Evolutionary conservation across 495 filamentous ascomycete species (phyloP).

Genomic region (Lepidopterella palustris): DNA sequence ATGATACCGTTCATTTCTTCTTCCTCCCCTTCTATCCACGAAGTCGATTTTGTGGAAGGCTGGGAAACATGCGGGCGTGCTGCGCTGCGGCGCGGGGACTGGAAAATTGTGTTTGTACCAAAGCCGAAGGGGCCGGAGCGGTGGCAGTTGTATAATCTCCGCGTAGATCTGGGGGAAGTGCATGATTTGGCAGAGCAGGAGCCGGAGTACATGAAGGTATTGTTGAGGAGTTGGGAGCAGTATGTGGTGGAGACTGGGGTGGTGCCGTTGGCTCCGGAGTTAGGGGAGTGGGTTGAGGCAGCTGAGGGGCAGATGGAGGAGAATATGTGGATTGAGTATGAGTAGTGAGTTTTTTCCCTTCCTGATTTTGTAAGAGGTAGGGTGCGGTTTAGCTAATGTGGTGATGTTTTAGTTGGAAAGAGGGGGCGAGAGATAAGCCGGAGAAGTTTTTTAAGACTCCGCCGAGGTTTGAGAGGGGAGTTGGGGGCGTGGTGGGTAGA

Average conservation of each 20-base stretch:
- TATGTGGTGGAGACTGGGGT: conserved; percentile 58
- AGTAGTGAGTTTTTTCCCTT: too few relatives aligned
- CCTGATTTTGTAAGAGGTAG: too few relatives aligned
- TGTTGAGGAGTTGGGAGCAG: conserved; percentile 50
- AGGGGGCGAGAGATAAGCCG: conserved; percentile 51
- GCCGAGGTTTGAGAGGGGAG: conserved; percentile 47
- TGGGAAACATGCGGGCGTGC: conserved; percentile 39
- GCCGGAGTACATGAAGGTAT: conserved; percentile 26
- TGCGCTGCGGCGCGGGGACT: conserved; percentile 31
- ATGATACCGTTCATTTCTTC: conserved; percentile 42
- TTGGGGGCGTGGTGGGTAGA: conserved; percentile 47
- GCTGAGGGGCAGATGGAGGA: conserved; percentile 62
- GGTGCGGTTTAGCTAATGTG: background rate
- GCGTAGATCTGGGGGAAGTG: conserved; percentile 31
- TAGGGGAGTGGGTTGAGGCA: conserved; percentile 48
- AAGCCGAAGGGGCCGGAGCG: conserved; percentile 33
- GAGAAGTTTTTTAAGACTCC: conserved; percentile 49
- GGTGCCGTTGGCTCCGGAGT: conserved; percentile 34
- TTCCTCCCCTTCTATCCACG: conserved; percentile 38
- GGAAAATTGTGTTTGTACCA: conserved; percentile 35
- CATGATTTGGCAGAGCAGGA: conserved; percentile 31
- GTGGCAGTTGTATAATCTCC: conserved; percentile 36
- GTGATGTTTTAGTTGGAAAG: conserved; percentile 42
- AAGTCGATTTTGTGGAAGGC: conserved; percentile 36
- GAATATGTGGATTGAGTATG: conserved; percentile 63